Evolutionary conservation across 768 basidiomycete genomes (phyloP).

Genomic region (Mycena kentingensis): DNA sequence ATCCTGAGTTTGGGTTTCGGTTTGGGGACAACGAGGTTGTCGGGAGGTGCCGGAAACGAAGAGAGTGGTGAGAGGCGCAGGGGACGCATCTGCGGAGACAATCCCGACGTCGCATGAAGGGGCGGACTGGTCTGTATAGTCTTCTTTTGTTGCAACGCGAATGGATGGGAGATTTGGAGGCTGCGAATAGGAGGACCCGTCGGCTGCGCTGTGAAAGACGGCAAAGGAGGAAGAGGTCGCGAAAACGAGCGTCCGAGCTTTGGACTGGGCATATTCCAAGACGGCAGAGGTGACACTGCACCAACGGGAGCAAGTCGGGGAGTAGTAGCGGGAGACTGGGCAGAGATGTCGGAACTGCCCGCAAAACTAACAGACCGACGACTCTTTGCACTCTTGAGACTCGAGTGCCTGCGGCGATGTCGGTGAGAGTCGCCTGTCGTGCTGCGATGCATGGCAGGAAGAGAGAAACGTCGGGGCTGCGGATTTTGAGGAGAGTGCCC

Average conservation of each 20-base stretch:
- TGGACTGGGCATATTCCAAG: conserved; percentile 5
- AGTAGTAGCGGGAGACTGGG: conserved; percentile 18
- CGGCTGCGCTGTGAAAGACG: conserved; percentile 10
- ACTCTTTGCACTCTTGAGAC: conserved; percentile 26
- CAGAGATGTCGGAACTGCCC: conserved; percentile 28
- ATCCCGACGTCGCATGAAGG: conserved; percentile 2
- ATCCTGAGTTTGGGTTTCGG: conserved; percentile 22
- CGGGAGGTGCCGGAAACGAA: conserved; percentile 13
- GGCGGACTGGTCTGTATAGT: conserved; percentile 9
- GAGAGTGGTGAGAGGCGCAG: conserved; percentile 15
- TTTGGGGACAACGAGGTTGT: background rate
- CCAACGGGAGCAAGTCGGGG: background rate
- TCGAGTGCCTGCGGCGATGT: conserved; percentile 28
- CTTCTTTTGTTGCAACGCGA: conserved; percentile 25
- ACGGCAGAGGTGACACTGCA: conserved; percentile 2
- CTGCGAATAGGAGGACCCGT: conserved; percentile 8
- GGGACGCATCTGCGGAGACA: conserved; percentile 1
- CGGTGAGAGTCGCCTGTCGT: conserved; percentile 17
- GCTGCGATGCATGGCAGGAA: conserved; percentile 28
- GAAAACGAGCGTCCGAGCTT: conserved; percentile 19
- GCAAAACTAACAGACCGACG: conserved; percentile 22
- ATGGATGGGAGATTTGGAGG: conserved; percentile 34
- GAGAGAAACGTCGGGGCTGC: conserved; percentile 32
- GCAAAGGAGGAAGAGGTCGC: conserved; percentile 16
- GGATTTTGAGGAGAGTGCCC: conserved; percentile 9